These are phyloP conservation scores for Trapa bicornis DNA, from an alignment of 345 rosid genomes.

Conservation along the genomic window DNA sequence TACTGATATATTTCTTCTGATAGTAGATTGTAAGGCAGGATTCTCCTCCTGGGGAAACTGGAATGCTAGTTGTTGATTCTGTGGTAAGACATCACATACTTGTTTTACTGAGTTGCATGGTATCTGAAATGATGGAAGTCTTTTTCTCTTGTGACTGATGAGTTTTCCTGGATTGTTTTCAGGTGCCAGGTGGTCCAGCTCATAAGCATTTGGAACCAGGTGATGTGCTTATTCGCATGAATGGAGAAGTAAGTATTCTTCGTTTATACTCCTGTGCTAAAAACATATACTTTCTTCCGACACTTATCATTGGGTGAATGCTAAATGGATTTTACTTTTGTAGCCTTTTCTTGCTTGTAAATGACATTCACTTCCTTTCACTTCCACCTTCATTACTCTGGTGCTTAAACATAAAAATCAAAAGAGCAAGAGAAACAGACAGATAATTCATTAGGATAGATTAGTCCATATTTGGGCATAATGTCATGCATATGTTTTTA, in stretches of 20 bases:
- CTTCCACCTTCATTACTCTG: too few species aligned
- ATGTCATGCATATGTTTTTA: too few species aligned
- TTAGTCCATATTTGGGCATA: too few species aligned
- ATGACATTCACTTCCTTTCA: not conserved
- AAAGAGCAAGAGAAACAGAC: too few species aligned
- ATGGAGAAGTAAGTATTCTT: conserved; percentile 57
- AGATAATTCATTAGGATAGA: too few species aligned
- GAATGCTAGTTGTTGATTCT: conserved; percentile 92
- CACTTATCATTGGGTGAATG: not conserved
- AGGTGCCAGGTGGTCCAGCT: conserved; percentile 97
- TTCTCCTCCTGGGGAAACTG: conserved; percentile 71
- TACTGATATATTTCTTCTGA: conserved; percentile 1
- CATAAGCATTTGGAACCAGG: conserved; percentile 77
- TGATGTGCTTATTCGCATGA: conserved; percentile 84
- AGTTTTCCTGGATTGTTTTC: conserved; percentile 13
- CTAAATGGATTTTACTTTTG: not conserved
- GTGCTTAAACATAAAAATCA: too few species aligned
- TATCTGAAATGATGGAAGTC: not conserved
- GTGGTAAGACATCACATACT: conserved; percentile 36
- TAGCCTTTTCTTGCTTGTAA: not conserved
- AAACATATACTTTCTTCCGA: conserved; percentile 13
- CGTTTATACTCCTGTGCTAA: not conserved
- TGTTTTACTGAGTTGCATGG: not conserved
- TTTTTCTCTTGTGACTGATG: not conserved
- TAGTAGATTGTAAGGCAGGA: conserved; percentile 70